Base-by-base conservation (phyloP, 108 stramenopile genomes). In the Cyclotella atomus region DNA sequence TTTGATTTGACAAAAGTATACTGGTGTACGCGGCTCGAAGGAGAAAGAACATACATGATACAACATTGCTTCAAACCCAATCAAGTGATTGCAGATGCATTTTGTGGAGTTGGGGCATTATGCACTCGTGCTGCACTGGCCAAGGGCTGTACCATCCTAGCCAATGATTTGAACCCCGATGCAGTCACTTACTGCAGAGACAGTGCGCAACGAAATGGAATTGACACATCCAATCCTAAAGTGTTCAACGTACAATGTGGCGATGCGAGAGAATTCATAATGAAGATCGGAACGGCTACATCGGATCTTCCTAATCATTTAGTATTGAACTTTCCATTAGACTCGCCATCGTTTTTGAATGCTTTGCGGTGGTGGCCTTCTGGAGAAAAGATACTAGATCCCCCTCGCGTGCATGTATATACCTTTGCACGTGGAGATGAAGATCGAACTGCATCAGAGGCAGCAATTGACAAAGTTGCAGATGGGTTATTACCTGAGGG, bases 31-130 rank as follows among this genome's bases (percentile, higher is more conserved):
- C 82, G 97, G 6, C 72, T 98, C 19, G 83, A 90, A 45, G 87
- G 90, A 36, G 97, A 98, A 83, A 92, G 97, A 30, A 85, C 86
- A 16, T 80, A 85, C 27, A 76, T 95, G 53, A 67, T 98, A 14
- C 46, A 86, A 20, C 69, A 84, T 17, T 83, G 85, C 32, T 85
- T 96, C 74, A 20, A 70, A 53, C 49, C 65, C 16, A 70, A 74
- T 57, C 76, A 68, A 25, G 68, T 90, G 0, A 84, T 99, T 17
- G 95, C 95, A 7, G 98, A 98, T 74, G 87, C 92, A 38, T 95
- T 97, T 85, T 96, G 93, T 45, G 99, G 99, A 16, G 97, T 97
- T 0, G 99, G 99, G 1, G 97, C 99, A 5, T 87, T 98, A 28
- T 95, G 94, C 43, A 60, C 98, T 9, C 85, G 95, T 21, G 64